Evolutionary conservation across 495 filamentous ascomycete genomes (phyloP).

Genomic region (Aspergillus nidulans): DNA sequence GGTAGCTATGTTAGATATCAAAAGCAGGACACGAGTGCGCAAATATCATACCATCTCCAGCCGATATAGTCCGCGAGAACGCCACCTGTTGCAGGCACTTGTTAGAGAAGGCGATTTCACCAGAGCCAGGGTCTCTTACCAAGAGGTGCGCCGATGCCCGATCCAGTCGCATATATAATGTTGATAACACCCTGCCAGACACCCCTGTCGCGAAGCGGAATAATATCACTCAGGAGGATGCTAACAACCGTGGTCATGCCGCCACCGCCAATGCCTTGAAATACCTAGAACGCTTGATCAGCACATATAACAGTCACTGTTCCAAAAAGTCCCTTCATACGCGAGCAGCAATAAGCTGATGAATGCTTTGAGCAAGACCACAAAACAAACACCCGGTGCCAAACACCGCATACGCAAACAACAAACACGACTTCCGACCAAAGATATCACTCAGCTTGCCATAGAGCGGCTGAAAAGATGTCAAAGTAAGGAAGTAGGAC

Average conservation of each 20-base stretch:
- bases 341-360: conserved; percentile 63
- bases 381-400: conserved; percentile 69
- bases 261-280: conserved; percentile 75
- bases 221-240: conserved; percentile 74
- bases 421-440: conserved; percentile 68
- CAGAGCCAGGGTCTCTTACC: conserved; percentile 33
- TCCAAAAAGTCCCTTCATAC: conserved; percentile 21
- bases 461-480: conserved; percentile 75
- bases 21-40: not conserved
- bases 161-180: conserved; percentile 68
- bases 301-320: not conserved
- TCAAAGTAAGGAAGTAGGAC: conserved; percentile 68
- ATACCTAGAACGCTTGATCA: conserved; percentile 27
- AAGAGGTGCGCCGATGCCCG: conserved; percentile 67
- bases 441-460: conserved; percentile 80
- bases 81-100: conserved; percentile 40
- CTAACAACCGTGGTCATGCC: conserved; percentile 79
- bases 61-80: conserved; percentile 70
- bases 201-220: conserved; percentile 71
- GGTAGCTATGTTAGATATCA: not conserved
- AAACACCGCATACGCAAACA: conserved; percentile 72
- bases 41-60: conserved; percentile 67
- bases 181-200: conserved; percentile 82
- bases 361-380: conserved; percentile 65
- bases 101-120: not conserved